Evolutionary conservation across 2,329 filamentous ascomycete genomes (phyloP), one percentile per base, ranked within the genome.

Genomic region (Zymoseptoria crescenta): DNA sequence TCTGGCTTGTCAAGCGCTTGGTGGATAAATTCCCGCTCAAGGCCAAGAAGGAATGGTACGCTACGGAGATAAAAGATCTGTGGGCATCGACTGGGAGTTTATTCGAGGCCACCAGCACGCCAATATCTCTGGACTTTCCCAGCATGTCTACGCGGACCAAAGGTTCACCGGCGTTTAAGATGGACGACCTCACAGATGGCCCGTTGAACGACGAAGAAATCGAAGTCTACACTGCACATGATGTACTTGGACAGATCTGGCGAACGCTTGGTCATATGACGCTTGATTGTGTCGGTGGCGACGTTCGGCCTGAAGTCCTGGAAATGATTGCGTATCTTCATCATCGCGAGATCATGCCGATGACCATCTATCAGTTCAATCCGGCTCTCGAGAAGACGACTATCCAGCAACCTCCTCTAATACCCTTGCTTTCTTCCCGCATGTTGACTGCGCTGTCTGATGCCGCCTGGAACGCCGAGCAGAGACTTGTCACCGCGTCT

Each of bases 391-490:
- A 75, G 56, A 64, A 66, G 7, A 69, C 69, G 57, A 74, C 73
- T 8, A 69, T 78, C 5, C 76, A 74, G 57, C 77, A 79, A 60
- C 78, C 79, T 29, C 79, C 79, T 3, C 75, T 76, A 5, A 70
- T 81, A 3, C 75, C 78, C 56, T 66, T 80, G 29, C 68, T 81
- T 0, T 79, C 77, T 2, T 75, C 76, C 3, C 73, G 75, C 19
- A 81, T 81, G 35, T 65, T 81, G 27, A 77, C 75, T 0, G 77
- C 78, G 3, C 66, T 81, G 35, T 79, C 79, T 4, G 79, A 81
- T 67, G 79, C 79, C 2, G 75, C 75, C 1, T 80, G 77, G 79
- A 73, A 73, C 55, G 77, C 76, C 6, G 77, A 78, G 54, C 77
- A 80, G 64, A 67, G 68, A 56, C 56, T 68, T 2, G 65, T 68